These are phyloP conservation scores for Russula abietina DNA, from an alignment of 768 basidiomycete species.

Conservation along the genomic window DNA sequence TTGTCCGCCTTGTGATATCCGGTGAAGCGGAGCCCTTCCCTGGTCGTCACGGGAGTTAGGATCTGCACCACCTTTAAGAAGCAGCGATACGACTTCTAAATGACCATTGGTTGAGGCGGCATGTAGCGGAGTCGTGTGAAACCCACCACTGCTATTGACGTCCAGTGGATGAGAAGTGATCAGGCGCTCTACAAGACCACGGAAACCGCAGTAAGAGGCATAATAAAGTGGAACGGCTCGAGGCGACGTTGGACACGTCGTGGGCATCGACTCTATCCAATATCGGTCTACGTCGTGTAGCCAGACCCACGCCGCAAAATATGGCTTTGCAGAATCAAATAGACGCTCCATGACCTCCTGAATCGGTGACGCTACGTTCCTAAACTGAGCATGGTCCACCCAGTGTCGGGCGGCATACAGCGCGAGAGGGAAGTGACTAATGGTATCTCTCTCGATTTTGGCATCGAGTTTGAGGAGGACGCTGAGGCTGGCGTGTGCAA, in stretches of 20 bases:
- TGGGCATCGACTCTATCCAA: neutral
- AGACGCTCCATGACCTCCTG: constrained; percentile 1
- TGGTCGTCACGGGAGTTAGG: neutral
- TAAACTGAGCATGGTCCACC: constrained; percentile 2
- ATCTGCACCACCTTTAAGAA: neutral
- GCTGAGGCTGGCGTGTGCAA: constrained; percentile 1
- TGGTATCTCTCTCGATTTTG: neutral
- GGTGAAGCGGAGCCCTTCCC: neutral
- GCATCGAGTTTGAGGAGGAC: constrained; percentile 10
- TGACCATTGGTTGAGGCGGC: neutral
- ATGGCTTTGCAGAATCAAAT: neutral
- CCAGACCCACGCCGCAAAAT: constrained; percentile 14
- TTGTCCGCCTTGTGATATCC: neutral
- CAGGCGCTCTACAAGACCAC: neutral
- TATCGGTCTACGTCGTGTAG: neutral
- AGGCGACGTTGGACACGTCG: neutral
- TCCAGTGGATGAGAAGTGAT: neutral
- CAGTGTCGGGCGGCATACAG: constrained; percentile 10
- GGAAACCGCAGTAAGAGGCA: constrained; percentile 4
- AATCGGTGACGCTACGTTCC: neutral
- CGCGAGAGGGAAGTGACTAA: neutral
- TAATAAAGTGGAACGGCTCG: neutral
- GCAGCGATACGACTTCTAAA: neutral
- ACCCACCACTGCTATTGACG: neutral
- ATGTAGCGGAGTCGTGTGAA: neutral